Percentiles rank a stretch among this genome's conserved stretches.
Evolutionary conservation across 371 early-diverging fungal genomes (phyloP).

Genomic region (Haplosporangium sp.): DNA sequence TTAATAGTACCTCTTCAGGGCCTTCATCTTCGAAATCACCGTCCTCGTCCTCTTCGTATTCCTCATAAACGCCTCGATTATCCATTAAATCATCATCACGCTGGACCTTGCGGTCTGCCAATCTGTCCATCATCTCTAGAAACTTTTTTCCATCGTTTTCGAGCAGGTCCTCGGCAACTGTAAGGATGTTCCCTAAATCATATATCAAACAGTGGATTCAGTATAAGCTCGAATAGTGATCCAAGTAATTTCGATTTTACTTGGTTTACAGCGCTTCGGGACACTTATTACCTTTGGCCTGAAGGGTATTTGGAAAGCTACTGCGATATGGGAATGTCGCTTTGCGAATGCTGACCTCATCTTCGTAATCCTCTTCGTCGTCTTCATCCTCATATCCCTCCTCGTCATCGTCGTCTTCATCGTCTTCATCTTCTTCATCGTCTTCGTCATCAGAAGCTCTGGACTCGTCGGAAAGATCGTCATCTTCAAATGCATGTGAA

Average conservation of each 20-base stretch:
- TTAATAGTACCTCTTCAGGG: slow-evolving; percentile 62
- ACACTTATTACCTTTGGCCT: slow-evolving; percentile 45
- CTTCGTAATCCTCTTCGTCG: slow-evolving; percentile 54
- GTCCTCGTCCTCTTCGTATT: slow-evolving; percentile 73
- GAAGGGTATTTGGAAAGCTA: slow-evolving; percentile 54
- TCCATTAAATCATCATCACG: slow-evolving; percentile 74
- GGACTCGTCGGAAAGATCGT: slow-evolving; percentile 64
- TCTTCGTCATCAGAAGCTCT: slow-evolving; percentile 64
- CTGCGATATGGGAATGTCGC: slow-evolving; percentile 44
- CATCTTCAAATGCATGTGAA: slow-evolving; percentile 63
- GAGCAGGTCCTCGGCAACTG: slow-evolving; percentile 91
- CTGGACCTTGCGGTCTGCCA: slow-evolving; percentile 89
- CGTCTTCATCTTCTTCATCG: slow-evolving; percentile 60
- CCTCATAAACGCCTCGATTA: slow-evolving; percentile 56
- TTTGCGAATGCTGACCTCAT: slow-evolving; percentile 43
- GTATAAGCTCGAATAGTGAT: background rate
- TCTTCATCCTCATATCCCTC: slow-evolving; percentile 43
- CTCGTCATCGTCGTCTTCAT: slow-evolving; percentile 58
- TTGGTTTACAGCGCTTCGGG: background rate
- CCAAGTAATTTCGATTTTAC: background rate
- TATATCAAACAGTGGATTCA: background rate
- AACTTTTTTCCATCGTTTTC: slow-evolving; percentile 94
- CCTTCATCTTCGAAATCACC: slow-evolving; percentile 71
- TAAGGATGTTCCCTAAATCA: slow-evolving; percentile 78
- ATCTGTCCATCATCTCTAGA: slow-evolving; percentile 94